Evolutionary conservation across 805 yeast species (phyloP), one percentile per base, ranked within the genome.

Genomic region (Clavispora santaluciae): DNA sequence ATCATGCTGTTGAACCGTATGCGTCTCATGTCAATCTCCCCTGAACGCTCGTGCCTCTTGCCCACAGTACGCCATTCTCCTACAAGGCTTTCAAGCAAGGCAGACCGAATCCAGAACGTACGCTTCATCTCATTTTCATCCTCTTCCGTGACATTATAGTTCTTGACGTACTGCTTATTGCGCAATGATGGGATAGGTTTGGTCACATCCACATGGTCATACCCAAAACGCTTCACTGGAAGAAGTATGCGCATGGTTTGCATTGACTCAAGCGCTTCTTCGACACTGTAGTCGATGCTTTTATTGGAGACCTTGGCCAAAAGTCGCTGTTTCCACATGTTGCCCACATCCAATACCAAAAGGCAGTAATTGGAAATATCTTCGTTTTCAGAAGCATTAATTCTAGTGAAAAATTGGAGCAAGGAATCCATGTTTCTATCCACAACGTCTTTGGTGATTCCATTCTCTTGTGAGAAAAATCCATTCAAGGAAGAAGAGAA

Each of bases 21-120:
- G 9, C 79, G 77, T 23, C 95, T 67, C 25, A 87, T 60, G 48
- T 86, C 91, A 35, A 87, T 70, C 16, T 59, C 56, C 1, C 95
- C 95, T 1, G 48, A 38, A 22, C 81, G 60, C 25, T 38, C 34
- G 29, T 61, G 40, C 35, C n/a, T 47, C 54, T 13, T 34, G 23
- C 15, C 55, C 5, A 37, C 44, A 4, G 68, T 59, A 17, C 52
- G 53, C 99, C 99, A 91, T 2, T 59, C 51, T 2, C 95, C 96
- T 2, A 63, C 58, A 5, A 93, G 51, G 12, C 67, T 65, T 35
- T 73, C 68, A 39, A 91, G 63, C 1, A 93, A 57, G 45, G 73
- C 72, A 42, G 83, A 79, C 42, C 95, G 65, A 47, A 84, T 76
- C 99, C 99, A 91, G 59, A 89, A 93, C 2, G 76, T 64, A 45